These are phyloP conservation scores for Curvularia spicifera DNA, from an alignment of 2,329 filamentous ascomycete genomes.

Conservation along the genomic window DNA sequence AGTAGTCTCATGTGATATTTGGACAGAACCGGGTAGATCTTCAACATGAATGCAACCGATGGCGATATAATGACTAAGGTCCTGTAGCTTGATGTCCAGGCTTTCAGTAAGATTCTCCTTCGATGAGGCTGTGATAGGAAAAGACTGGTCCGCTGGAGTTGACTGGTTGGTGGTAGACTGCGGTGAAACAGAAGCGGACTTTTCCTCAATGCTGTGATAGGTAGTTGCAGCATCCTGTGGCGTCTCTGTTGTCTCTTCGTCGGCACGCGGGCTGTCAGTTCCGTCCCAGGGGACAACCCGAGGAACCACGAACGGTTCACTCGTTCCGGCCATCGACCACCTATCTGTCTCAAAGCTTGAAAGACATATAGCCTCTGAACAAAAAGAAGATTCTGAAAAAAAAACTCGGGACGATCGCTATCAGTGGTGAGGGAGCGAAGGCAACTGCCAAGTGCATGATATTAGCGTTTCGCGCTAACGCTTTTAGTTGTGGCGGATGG, in stretches of 20 bases:
- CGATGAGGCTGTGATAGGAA: slow-evolving; percentile 18
- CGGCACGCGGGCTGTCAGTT: slow-evolving; percentile 1
- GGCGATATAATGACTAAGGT: slow-evolving; percentile 42
- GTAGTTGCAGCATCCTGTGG: neutral
- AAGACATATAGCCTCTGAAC: neutral
- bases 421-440: neutral
- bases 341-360: neutral
- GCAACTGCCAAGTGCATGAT: slow-evolving; percentile 15
- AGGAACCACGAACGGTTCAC: slow-evolving; percentile 3
- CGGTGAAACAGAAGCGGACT: neutral
- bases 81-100: slow-evolving; percentile 15
- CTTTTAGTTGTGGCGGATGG: neutral
- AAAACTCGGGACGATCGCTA: neutral
- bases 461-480: slow-evolving; percentile 12
- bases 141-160: slow-evolving; percentile 14
- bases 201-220: neutral
- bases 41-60: slow-evolving; percentile 45
- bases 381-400: neutral
- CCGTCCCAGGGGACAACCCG: slow-evolving; percentile 4
- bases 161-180: neutral
- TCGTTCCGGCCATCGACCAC: neutral
- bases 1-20: neutral
- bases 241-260: slow-evolving; percentile 1
- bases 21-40: neutral
- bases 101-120: neutral